Evolutionary conservation across 2,329 filamentous ascomycete species (phyloP), one percentile per base, ranked within the genome.

Genomic region (Akanthomyces dipterigenus): DNA sequence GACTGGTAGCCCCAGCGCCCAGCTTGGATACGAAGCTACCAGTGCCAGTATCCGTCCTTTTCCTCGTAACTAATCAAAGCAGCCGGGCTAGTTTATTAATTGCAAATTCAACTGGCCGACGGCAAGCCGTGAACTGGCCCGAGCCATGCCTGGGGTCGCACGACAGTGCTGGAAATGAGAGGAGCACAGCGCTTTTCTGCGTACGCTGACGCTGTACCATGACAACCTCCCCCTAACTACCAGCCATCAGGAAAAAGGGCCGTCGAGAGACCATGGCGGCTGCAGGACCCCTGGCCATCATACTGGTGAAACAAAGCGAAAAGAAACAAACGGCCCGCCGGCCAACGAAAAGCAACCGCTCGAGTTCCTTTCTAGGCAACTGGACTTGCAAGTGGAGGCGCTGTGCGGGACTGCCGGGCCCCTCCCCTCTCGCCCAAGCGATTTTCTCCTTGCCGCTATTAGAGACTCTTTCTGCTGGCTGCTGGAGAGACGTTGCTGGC

Each of bases 251-350:
- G 18, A 22, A 55, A 14, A 38, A 38, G 36, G 48, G 26, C 46
- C 56, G 43, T 51, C 26, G 24, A 36, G 6, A 31, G 28, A 45
- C 34, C 34, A 62, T 48, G 48, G 45, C 51, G 53, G n/a, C 43
- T 53, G 60, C 46, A 63, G n/a, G 43, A 50, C 36, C 50, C 61
- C 61, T 43, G 22, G 14, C 12, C 55, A 58, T 43, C 24, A 4
- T 38, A 49, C 42, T 62, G 55, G 61, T 63, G 61, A 56, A 63
- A 63, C 61, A 50, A 53, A 24, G 38, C 16, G 16, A 42, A 48
- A 34, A 22, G 55, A 50, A 45, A 58, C 38, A 50, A 57, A 40
- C 28, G 45, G 26, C 20, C 20, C 42, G 36, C 36, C 5, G 24
- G 43, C 42, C n/a, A 24, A n/a, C 16, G 20, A 46, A 48, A 55